Evolutionary conservation across 495 filamentous ascomycete genomes (phyloP).

Genomic region (Podospora pseudopauciseta): DNA sequence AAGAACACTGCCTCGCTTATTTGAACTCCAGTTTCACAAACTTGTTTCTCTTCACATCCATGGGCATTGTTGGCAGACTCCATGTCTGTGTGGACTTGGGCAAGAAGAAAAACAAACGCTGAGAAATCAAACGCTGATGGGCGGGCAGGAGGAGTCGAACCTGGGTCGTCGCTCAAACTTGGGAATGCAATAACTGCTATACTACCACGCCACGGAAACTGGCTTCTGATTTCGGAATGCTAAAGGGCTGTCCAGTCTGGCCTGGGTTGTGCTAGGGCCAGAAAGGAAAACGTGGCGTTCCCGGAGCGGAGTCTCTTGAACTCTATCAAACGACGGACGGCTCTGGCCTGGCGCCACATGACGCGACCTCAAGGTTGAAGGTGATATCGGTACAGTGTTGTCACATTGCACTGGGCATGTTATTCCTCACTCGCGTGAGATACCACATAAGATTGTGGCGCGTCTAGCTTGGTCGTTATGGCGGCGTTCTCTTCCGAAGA

Average conservation of each 20-base stretch:
- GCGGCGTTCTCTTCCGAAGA: not conserved
- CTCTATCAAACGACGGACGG: not conserved
- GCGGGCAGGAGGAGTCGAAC: not conserved
- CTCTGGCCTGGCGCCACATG: not conserved
- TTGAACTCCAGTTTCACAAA: no score
- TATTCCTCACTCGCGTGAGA: not conserved
- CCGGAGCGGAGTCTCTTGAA: not conserved
- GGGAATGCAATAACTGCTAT: not conserved
- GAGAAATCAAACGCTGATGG: not conserved
- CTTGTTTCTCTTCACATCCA: no score
- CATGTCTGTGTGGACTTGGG: no score
- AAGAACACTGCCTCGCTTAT: no score
- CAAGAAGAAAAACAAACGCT: not conserved
- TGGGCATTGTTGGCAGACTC: no score
- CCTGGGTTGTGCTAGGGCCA: not conserved
- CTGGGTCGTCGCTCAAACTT: not conserved
- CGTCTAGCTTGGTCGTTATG: slow-evolving; percentile 41
- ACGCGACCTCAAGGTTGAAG: not conserved
- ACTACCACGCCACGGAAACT: not conserved
- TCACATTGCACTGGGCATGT: not conserved
- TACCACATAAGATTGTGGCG: slow-evolving; percentile 30
- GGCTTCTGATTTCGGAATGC: not conserved
- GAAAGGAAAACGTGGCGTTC: not conserved
- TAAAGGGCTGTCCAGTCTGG: not conserved
- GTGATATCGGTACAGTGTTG: not conserved